These are phyloP conservation scores for Fusarium pininemorale DNA, from an alignment of 2,329 filamentous ascomycete species.

Conservation along the genomic window DNA sequence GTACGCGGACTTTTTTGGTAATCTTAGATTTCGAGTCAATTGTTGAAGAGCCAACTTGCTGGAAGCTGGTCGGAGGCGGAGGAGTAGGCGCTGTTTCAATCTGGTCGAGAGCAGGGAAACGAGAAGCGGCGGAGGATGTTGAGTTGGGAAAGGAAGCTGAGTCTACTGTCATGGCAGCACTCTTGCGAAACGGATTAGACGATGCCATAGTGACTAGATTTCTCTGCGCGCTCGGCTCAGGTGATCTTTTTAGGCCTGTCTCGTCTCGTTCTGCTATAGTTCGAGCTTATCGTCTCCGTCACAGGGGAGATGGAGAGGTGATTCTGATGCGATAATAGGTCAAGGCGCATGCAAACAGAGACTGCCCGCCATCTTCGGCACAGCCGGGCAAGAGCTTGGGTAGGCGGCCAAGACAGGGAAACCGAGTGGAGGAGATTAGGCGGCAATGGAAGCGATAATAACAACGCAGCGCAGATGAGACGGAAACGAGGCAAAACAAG, in stretches of 20 bases:
- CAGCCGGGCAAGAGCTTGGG: constrained; percentile 35
- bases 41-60: constrained; percentile 44
- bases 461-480: constrained; percentile 12
- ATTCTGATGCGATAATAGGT: constrained; percentile 34
- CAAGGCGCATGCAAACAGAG: constrained; percentile 40
- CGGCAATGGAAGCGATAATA: constrained; percentile 21
- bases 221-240: constrained; percentile 2
- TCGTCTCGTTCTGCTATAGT: constrained; percentile 17
- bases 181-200: constrained; percentile 64
- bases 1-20: constrained; percentile 73
- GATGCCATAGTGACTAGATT: constrained; percentile 43
- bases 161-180: constrained; percentile 40
- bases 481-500: not conserved
- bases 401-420: constrained; percentile 14
- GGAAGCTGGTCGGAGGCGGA: constrained; percentile 41
- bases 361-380: constrained; percentile 44
- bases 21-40: constrained; percentile 59
- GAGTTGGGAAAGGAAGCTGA: constrained; percentile 16
- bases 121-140: constrained; percentile 20
- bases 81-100: constrained; percentile 42
- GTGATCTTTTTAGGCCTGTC: constrained; percentile 10
- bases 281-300: constrained; percentile 19
- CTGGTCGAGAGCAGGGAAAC: constrained; percentile 43
- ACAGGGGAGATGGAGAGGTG: constrained; percentile 5
- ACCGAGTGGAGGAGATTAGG: constrained; percentile 21